Evolutionary conservation across 768 basidiomycete genomes (phyloP), one percentile per base, ranked within the genome.

Genomic region (Scleroderma citrinum): DNA sequence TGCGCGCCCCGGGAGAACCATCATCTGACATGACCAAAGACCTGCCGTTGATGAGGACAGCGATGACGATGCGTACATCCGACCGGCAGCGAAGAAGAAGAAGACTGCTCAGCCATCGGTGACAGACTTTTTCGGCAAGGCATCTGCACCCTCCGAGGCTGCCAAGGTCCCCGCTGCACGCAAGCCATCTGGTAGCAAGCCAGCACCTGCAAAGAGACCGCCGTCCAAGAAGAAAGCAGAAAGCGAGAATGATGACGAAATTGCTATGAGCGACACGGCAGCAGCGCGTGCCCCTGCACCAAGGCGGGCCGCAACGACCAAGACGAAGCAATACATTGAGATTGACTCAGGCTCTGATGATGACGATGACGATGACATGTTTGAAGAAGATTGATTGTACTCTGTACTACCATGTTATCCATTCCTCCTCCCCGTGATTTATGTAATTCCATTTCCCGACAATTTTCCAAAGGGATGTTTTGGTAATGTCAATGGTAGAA

Each of bases 271-370:
- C 35, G 76, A 74, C 11, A 56, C 69, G 16, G 69, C 69, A 7
- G 75, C 75, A 37, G 50, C 68, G 24, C 76, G 76, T 3, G 57
- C 64, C 11, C 60, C 66, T 17, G 69, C 71, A 20, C 72, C 77
- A 12, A 70, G 70, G 46, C 76, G 82, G 21, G 71, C 76, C n/a
- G 75, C 74, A 11, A 62, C 74, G 48, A 71, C 68, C 8, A 69
- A 71, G 37, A 59, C 72, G 46, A 82, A 81, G 73, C 80, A 81
- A 54, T 87, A 82, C 64, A 70, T 85, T 11, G 83, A 85, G 56
- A 70, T 84, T 37, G 62, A 62, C 53, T 78, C 76, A 2, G 76
- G 76, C 44, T 72, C 75, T 39, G 76, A 74, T 20, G 31, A 44
- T 7, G 43, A 44, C 13, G 71, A 62, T 24, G 73, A 74, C 37